Evolutionary conservation across 257 asterid genomes (phyloP), one percentile per base, ranked within the genome.

Genomic region (Solanum neorickii): DNA sequence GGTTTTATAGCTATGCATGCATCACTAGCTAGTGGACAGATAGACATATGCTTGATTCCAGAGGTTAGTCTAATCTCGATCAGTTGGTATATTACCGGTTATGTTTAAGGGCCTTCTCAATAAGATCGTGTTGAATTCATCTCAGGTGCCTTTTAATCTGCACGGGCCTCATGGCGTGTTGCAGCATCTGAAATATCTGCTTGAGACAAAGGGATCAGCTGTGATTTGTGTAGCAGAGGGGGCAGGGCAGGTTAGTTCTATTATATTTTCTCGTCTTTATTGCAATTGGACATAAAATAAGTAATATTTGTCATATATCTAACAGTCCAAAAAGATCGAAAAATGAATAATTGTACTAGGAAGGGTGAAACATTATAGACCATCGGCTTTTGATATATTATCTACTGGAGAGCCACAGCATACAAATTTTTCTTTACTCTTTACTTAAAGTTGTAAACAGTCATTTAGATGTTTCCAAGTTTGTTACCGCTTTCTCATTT

Each of bases 1-100:
- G 99, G 98, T 44, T 97, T 88, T 87, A 95, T 97, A 88, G 99
- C 99, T 66, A 95, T 97, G 99, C 98, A 97, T 80, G 98, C 99
- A 84, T 93, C 98, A 84, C 99, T 97, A 90, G 97, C 99, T 89
- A 97, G 99, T 89, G 99, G 99, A 35, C 99, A 97, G 90, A 95
- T 97, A 84, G 98, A 95, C 87, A 91, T 97, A 89, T 97, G 98
- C 87, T 90, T 97, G 92, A 95, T 97, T 83, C 99, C 99, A 18
- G 99, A 97, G 98, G 98, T 97, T 91, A 73, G 88, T 69, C 84
- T 73, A 25, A 49, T 86, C 9, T 73, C 15, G 18, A 52, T 82
- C 8, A 39, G 8, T 27, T 82, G 44, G 2, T 4, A 11, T 85
- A 78, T 10, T 27, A 14, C 82, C 9, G 9, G 31, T 20, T 85